Evolutionary conservation across 805 yeast species (phyloP), one percentile per base, ranked within the genome.

Genomic region (Candida nitratophila): DNA sequence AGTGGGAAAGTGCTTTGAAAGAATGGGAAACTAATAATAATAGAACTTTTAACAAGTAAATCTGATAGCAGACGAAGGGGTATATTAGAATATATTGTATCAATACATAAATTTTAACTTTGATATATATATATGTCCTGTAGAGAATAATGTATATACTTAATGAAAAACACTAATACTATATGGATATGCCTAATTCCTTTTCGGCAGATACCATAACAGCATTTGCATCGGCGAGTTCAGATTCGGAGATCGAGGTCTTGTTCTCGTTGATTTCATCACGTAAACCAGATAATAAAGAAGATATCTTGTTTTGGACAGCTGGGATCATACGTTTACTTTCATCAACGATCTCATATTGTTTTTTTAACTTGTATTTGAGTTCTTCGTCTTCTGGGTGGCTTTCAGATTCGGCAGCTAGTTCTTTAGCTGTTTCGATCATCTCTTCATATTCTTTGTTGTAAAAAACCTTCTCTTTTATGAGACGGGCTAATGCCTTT

Each of bases 381-480:
- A 50, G 38, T 14, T 61, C 41, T 37, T 61, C 66, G 30, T 50
- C 49, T 3, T 41, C 44, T 27, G 50, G 47, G 4, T 48, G 54
- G 4, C 46, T 10, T 2, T 39, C 48, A 19, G 53, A 22, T 33
- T 50, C 43, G n/a, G 43, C 20, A 17, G 48, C 43, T 6, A 48
- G 40, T 12, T 26, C 41, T 2, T 41, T 34, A 8, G 50, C 45
- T 10, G 47, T 47, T 14, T 47, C 45, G n/a, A 51, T 44, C 26
- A 50, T 46, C 42, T 63, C 53, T 15, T 59, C 59, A 32, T 76
- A 68, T 53, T 86, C 95, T 44, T 71, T 67, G 22, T 71, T 65
- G 57, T 86, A 87, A 30, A 77, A 66, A 12, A 56, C 56, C 48
- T 80, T 80, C 57, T 88, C 96, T 51, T 84, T 84, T 34, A 81